phyloP scores from a whole-genome alignment of 1,284 basidiomycete genomes.

The Trichosporon faecale region DNA sequence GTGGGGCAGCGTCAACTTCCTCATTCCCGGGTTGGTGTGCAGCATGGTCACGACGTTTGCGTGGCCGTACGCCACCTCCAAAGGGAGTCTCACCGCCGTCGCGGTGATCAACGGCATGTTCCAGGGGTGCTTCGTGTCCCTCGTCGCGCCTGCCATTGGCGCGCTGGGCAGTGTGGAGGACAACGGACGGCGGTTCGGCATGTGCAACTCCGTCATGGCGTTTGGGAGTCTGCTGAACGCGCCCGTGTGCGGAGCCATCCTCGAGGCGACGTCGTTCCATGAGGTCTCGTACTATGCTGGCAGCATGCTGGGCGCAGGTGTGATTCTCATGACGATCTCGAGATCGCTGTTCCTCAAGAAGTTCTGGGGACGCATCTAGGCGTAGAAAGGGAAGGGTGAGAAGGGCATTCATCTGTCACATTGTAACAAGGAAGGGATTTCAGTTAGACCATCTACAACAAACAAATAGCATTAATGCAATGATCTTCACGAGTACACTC shows the following conservation, averaged over 20 bases:
- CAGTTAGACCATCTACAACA: background rate
- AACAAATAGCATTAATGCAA: background rate
- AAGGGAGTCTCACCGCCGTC: constrained; percentile 24
- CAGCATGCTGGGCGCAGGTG: constrained; percentile 15
- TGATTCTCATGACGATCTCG: constrained; percentile 11
- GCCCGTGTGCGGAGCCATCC: constrained; percentile 24
- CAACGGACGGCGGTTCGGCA: constrained; percentile 32
- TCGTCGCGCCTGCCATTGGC: constrained; percentile 30
- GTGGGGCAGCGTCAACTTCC: constrained; percentile 26
- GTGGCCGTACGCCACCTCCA: constrained; percentile 30
- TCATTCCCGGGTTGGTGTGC: constrained; percentile 25
- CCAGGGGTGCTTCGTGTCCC: constrained; percentile 30
- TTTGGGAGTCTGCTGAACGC: constrained; percentile 24
- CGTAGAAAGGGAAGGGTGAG: background rate
- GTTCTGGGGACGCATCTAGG: constrained; percentile 15
- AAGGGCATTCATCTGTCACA: background rate
- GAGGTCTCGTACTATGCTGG: constrained; percentile 28
- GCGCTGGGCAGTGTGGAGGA: constrained; percentile 30
- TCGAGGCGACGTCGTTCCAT: constrained; percentile 15
- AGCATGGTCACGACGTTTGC: constrained; percentile 28
- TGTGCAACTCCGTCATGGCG: constrained; percentile 26
- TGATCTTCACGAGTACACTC: background rate
- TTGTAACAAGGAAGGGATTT: background rate
- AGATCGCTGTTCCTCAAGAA: constrained; percentile 11
- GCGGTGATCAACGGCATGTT: constrained; percentile 29